These are phyloP conservation scores for Magnusiomyces paraingens DNA, from an alignment of 1,139 yeast species.

Conservation along the genomic window DNA sequence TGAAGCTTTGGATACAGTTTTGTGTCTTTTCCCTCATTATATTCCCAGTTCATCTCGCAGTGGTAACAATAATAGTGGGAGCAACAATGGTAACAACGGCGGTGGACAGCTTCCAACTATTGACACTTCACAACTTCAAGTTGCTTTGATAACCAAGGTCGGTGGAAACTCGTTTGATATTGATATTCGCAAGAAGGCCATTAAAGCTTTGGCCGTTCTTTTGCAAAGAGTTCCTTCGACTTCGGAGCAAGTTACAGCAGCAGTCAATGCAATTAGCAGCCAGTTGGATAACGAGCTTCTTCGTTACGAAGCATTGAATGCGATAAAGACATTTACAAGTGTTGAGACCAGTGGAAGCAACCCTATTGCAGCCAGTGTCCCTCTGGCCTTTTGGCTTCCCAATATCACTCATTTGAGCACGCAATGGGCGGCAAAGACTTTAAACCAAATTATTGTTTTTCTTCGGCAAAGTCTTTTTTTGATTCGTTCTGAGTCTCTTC, in stretches of 20 bases:
- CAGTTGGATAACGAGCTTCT: conserved; percentile 30
- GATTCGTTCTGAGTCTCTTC: conserved; percentile 25
- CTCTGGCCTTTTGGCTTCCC: neutral
- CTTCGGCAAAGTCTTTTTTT: conserved; percentile 25
- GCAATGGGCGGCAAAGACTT: conserved; percentile 21
- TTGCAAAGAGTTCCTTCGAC: conserved; percentile 23
- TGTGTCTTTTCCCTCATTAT: conserved; percentile 10
- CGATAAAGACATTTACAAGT: conserved; percentile 23
- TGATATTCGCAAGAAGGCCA: conserved; percentile 46
- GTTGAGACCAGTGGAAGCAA: neutral
- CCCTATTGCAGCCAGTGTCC: conserved; percentile 2
- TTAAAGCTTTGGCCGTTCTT: conserved; percentile 36
- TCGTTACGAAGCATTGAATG: conserved; percentile 25
- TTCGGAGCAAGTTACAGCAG: conserved; percentile 14
- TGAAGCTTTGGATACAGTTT: conserved; percentile 43
- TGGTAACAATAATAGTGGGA: neutral
- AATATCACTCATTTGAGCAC: conserved; percentile 10
- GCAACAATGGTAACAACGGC: neutral
- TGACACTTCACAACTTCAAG: conserved; percentile 17
- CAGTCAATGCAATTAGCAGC: conserved; percentile 22
- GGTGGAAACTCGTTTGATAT: conserved; percentile 41
- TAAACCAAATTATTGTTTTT: conserved; percentile 19
- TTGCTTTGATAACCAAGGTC: conserved; percentile 35
- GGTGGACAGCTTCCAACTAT: neutral
- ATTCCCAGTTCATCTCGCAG: too few relatives aligned